Percentiles rank a stretch among this genome's conserved stretches.
Evolutionary conservation across 176 grass and related monocot species (phyloP).

Genomic region (Puya raimondii): DNA sequence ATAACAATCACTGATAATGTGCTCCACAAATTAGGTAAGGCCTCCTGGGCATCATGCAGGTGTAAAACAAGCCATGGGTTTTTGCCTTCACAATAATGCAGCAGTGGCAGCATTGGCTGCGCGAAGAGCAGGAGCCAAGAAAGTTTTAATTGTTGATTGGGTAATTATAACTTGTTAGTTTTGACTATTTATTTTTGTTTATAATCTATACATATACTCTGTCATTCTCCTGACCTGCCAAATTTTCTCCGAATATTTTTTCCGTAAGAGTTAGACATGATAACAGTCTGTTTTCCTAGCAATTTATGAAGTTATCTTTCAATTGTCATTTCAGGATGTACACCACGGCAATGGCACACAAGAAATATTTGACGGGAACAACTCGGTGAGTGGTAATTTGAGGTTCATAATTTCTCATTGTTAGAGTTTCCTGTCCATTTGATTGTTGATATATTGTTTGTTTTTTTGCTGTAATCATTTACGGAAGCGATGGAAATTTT

Average conservation of each 20-base stretch:
- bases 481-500: too few relatives aligned
- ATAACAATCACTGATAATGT: constrained; percentile 1
- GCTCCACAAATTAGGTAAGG: constrained; percentile 49
- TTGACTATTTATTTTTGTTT: constrained; percentile 11
- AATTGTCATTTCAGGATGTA: constrained; percentile 66
- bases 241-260: background rate
- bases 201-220: background rate
- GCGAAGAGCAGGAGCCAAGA: constrained; percentile 84
- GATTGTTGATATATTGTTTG: too few relatives aligned
- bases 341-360: constrained; percentile 99
- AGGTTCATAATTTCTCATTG: background rate
- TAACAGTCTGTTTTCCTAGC: background rate
- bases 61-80: constrained; percentile 91
- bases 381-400: constrained; percentile 49
- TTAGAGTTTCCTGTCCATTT: background rate
- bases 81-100: constrained; percentile 97
- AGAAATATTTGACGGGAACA: constrained; percentile 80
- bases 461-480: too few relatives aligned
- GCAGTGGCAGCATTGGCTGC: constrained; percentile 90
- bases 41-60: constrained; percentile 98
- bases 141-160: constrained; percentile 98
- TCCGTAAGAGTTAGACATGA: background rate
- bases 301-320: constrained; percentile 10
- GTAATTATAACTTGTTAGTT: constrained; percentile 43
- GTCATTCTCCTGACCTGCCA: background rate